Evolutionary conservation across 2,329 filamentous ascomycete genomes (phyloP).

Genomic region (Aspergillus arachidicola): DNA sequence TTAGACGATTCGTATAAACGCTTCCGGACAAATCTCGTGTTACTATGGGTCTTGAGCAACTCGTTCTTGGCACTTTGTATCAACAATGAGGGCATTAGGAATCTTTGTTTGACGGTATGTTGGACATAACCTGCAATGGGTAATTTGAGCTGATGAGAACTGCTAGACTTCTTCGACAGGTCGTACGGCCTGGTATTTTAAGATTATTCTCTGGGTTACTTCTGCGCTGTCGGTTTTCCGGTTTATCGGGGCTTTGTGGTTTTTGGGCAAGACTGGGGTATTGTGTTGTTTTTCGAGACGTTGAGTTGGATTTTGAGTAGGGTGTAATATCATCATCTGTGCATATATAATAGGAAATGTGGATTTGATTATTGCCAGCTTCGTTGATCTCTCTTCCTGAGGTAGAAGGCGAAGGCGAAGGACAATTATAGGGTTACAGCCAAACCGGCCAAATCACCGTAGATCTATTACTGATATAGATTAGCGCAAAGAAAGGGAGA

Average conservation of each 20-base stretch:
- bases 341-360: too few relatives aligned
- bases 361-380: too few relatives aligned
- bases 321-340: too few relatives aligned
- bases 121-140: background rate
- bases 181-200: conserved; percentile 87
- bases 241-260: conserved; percentile 91
- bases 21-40: conserved; percentile 93
- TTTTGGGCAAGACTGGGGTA: conserved; percentile 90
- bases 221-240: conserved; percentile 80
- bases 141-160: conserved; percentile 7
- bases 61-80: conserved; percentile 72
- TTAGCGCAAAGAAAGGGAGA: too few relatives aligned
- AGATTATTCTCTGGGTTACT: conserved; percentile 85
- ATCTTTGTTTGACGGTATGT: conserved; percentile 85
- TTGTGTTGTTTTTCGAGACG: conserved; percentile 70
- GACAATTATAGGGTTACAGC: too few relatives aligned
- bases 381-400: too few relatives aligned
- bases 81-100: conserved; percentile 81
- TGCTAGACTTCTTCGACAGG: conserved; percentile 65
- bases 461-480: too few relatives aligned
- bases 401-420: too few relatives aligned
- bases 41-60: conserved; percentile 96
- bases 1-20: conserved; percentile 98
- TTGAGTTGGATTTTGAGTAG: background rate
- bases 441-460: too few relatives aligned